These are phyloP conservation scores for Cladosporium colombiae DNA, from an alignment of 2,329 filamentous ascomycete species.

Conservation along the genomic window DNA sequence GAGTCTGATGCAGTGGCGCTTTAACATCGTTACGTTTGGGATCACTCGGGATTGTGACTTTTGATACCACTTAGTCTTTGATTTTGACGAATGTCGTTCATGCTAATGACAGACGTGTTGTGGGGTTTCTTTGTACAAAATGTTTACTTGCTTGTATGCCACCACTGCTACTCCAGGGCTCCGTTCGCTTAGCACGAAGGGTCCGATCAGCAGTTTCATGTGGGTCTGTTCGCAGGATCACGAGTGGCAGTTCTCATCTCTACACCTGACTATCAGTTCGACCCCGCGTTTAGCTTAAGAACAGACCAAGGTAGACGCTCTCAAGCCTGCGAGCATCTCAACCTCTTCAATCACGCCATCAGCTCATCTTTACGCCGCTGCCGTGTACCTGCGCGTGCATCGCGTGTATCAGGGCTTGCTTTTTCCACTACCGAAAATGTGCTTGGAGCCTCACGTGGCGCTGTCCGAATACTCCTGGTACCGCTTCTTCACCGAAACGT, in stretches of 20 bases:
- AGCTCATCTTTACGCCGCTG: not conserved
- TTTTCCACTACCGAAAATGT: conserved; percentile 5
- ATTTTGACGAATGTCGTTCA: not conserved
- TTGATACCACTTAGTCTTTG: conserved; percentile 9
- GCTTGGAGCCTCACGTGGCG: not conserved
- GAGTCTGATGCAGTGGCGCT: not conserved
- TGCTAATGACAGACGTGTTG: not conserved
- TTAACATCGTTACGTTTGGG: not conserved
- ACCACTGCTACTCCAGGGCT: not conserved
- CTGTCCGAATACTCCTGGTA: conserved; percentile 28
- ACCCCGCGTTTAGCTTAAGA: not conserved
- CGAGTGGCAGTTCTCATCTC: not conserved
- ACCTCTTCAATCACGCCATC: conserved; percentile 6
- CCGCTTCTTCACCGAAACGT: conserved; percentile 28
- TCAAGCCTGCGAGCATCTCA: not conserved
- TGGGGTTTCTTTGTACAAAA: too few relatives aligned
- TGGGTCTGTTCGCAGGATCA: not conserved
- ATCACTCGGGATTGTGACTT: not conserved
- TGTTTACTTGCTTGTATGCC: not conserved
- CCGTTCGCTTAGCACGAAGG: not conserved
- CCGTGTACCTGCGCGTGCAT: conserved; percentile 5
- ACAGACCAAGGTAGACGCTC: not conserved
- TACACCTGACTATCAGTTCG: not conserved
- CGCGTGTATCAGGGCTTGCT: not conserved
- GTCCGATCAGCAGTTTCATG: conserved; percentile 1